A percentile compares a stretch with the other conserved stretches of the same genome.
Conservation (phyloP, 805 yeast species). For the Grigorovia yakushimaensis region DNA sequence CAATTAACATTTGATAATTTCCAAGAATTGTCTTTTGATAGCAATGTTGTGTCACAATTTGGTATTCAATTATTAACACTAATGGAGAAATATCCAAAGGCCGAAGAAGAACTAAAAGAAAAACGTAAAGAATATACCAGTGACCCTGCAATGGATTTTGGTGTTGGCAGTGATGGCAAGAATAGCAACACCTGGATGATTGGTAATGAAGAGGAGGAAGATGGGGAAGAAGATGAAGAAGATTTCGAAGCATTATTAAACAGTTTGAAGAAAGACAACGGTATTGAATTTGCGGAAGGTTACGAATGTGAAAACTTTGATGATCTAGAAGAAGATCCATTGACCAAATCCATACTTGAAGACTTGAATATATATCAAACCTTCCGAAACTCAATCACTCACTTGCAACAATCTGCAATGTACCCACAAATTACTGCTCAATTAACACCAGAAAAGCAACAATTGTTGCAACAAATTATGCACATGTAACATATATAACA, state of each 20-base stretch:
- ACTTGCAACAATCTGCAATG: slow-evolving; percentile 40
- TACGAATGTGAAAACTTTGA: slow-evolving; percentile 48
- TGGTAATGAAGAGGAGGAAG: slow-evolving; percentile 25
- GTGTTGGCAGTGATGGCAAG: slow-evolving; percentile 27
- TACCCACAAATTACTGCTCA: slow-evolving; percentile 41
- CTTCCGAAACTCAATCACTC: slow-evolving; percentile 45
- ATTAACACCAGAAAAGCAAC: slow-evolving; percentile 30
- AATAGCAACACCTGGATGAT: background rate
- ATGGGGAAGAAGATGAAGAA: slow-evolving; percentile 29
- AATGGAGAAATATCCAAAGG: slow-evolving; percentile 57
- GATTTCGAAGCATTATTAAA: slow-evolving; percentile 35
- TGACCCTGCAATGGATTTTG: slow-evolving; percentile 27
- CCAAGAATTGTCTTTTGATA: slow-evolving; percentile 28
- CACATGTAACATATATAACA: slow-evolving; percentile 37
- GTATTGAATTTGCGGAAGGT: slow-evolving; percentile 27
- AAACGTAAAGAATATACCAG: slow-evolving; percentile 46
- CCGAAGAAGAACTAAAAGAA: slow-evolving; percentile 55
- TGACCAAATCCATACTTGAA: slow-evolving; percentile 73
- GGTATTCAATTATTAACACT: slow-evolving; percentile 43
- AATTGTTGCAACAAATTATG: slow-evolving; percentile 34
- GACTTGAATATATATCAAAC: slow-evolving; percentile 58
- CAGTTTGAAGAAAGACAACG: slow-evolving; percentile 37
- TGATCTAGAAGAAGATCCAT: slow-evolving; percentile 73
- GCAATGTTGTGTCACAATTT: slow-evolving; percentile 36
- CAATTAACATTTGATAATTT: slow-evolving; percentile 23